These are phyloP conservation scores for Colletotrichum sp. DNA, from an alignment of 2,329 filamentous ascomycete genomes.

Conservation along the genomic window DNA sequence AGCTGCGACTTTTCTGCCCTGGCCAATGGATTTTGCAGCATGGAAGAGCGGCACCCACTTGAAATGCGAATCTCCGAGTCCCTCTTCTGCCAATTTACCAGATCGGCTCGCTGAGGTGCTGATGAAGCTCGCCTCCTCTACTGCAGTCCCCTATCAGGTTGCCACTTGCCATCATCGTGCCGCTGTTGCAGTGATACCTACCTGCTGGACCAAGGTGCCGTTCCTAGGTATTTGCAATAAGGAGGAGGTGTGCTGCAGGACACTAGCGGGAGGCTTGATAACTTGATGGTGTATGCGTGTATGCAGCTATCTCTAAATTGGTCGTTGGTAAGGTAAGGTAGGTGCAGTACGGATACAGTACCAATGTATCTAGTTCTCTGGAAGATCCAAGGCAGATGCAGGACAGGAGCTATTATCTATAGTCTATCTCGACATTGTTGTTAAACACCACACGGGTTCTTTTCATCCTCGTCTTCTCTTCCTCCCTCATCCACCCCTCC, in stretches of 20 bases:
- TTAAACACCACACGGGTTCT: not conserved
- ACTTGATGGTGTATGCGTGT: not conserved
- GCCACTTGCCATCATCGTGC: slow-evolving; percentile 1
- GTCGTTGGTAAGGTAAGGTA: not conserved
- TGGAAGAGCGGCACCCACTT: not conserved
- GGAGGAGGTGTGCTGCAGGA: not conserved
- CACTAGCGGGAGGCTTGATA: not conserved
- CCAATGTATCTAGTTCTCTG: not conserved
- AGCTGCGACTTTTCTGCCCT: not conserved
- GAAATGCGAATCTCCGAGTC: not conserved
- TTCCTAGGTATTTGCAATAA: not conserved
- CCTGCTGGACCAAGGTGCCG: not conserved
- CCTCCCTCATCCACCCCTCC: not conserved
- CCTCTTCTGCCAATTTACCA: slow-evolving; percentile 6
- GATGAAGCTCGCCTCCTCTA: not conserved
- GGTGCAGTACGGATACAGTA: not conserved
- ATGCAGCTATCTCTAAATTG: not conserved
- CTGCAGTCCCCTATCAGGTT: not conserved
- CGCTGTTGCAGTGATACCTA: not conserved
- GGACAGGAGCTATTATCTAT: not conserved
- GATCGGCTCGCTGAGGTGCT: not conserved
- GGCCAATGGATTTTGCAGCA: not conserved
- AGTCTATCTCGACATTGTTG: not conserved
- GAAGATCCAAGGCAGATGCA: not conserved
- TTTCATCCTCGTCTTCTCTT: not conserved